Base-by-base conservation (phyloP, 2,329 filamentous ascomycete species). In the Fusarium sororula region DNA sequence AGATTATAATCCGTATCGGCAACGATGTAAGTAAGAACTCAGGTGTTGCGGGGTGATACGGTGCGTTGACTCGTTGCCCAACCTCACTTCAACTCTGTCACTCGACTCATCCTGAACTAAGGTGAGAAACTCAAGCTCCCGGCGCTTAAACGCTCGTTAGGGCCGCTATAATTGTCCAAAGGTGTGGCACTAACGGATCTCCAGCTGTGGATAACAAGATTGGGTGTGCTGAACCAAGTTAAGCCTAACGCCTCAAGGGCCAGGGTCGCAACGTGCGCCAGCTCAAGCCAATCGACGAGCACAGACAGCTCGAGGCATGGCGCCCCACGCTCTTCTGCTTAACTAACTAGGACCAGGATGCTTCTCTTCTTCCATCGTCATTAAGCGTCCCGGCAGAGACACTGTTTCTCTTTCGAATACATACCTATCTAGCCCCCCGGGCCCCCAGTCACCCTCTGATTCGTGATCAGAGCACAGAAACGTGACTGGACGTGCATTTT, bases 151-250 rank as follows among this genome's bases (percentile, higher is more conserved):
- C 64, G 71, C 66, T 72, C 70, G 70, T 61, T 60, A 74, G 39
- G 62, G 70, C 68, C 75, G 69, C 79, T 80, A 80, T 80, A 79
- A 78, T 79, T 78, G 76, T 75, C 68, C 64, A 58, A 37, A 69
- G 73, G 75, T 69, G 66, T 70, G 68, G 30, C 63, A 57, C 56
- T 69, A 72, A 71, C n/a, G 26, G 62, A 70, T 61, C 65, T 60
- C 59, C 45, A 58, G 45, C 45, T 70, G 44, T 65, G 35, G 45
- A 65, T 61, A 55, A 63, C 24, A 47, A 70, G 66, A 68, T 66
- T 70, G 66, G 50, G 65, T 55, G 64, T 72, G 70, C 58, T 64
- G 44, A 47, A 51, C 42, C 57, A 42, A 64, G 65, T 68, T 60
- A 57, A 73, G 66, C 50, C 70, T 74, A 63, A 73, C 66, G 62